Evolutionary conservation across 768 basidiomycete species (phyloP), one percentile per base, ranked within the genome.

Genomic region (Boletus sp.): DNA sequence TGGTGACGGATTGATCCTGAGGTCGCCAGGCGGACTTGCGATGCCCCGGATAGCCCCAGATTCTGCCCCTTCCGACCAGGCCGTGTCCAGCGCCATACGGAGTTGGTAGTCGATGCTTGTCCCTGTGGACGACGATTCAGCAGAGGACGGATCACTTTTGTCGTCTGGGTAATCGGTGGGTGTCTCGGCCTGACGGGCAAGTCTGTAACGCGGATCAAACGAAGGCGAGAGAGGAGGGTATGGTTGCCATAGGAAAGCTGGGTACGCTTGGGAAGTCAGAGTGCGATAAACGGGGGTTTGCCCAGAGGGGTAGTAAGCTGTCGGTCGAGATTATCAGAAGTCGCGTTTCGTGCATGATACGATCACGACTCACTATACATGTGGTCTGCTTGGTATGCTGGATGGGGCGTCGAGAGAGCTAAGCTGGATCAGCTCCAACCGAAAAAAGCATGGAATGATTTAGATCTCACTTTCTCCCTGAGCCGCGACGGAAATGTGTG

Each of bases 181-280:
- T 11, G 46, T 33, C 33, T 66, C 62, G 18, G 45, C 32, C 5
- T 48, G 60, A 47, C 44, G 45, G 29, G 41, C 54, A 49, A 37
- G 37, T 30, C 56, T 60, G 37, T 59, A 66, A 18, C 33, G 47
- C 15, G 61, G 56, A 61, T 64, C 61, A 55, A 64, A 55, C 7
- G 64, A 57, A 20, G 58, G 45, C 3, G 57, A 59, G 3, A 56
- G 39, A 9, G 64, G 53, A 52, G 58, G 70, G 59, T 77, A 77
- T 75, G 67, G 65, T 65, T 59, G 69, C 64, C 55, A 63, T 55
- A 63, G 45, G 57, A 66, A 60, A 52, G 61, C 47, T 41, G 65
- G 63, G 37, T 60, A 61, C 0, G 37, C 32, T 48, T 58, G 64
- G 35, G 66, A 45, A 39, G 45, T 58, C 12, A 46, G 37, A 32